Conservation (phyloP, 2,329 filamentous ascomycete genomes). For the Cercospora sp. region DNA sequence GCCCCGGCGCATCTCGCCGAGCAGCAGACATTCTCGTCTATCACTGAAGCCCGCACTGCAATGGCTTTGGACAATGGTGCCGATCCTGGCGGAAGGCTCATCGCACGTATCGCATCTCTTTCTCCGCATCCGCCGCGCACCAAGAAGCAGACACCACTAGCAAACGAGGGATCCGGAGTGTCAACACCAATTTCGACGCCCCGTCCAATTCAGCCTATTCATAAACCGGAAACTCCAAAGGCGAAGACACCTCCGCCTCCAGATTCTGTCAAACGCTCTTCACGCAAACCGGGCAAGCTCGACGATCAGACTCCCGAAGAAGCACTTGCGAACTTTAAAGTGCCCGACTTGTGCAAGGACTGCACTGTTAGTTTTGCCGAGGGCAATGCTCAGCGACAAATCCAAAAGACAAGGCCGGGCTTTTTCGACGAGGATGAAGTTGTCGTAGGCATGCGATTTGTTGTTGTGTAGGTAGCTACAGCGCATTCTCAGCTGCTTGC, state of each 20-base stretch:
- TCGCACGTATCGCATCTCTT: constrained; percentile 14
- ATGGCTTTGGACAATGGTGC: constrained; percentile 20
- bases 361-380: constrained; percentile 31
- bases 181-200: background rate
- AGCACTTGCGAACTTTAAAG: constrained; percentile 24
- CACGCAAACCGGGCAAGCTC: background rate
- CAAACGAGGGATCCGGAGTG: background rate
- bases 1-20: background rate
- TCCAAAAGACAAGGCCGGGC: constrained; percentile 42
- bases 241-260: background rate
- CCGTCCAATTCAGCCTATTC: background rate
- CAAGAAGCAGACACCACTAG: background rate
- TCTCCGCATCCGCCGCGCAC: constrained; percentile 2
- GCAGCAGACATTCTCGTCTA: background rate
- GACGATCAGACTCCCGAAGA: constrained; percentile 12
- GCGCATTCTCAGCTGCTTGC: background rate
- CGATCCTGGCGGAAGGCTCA: constrained; percentile 12
- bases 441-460: constrained; percentile 46
- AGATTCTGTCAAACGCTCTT: background rate
- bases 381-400: constrained; percentile 40
- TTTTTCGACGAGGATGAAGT: constrained; percentile 45
- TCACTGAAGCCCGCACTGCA: background rate
- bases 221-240: background rate
- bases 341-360: constrained; percentile 27
- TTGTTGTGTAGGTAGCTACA: constrained; percentile 35